Percentiles rank a stretch among this genome's conserved stretches.
These are phyloP conservation scores for Trifolium pratense DNA, from an alignment of 306 rosid genomes.

Conservation along the genomic window DNA sequence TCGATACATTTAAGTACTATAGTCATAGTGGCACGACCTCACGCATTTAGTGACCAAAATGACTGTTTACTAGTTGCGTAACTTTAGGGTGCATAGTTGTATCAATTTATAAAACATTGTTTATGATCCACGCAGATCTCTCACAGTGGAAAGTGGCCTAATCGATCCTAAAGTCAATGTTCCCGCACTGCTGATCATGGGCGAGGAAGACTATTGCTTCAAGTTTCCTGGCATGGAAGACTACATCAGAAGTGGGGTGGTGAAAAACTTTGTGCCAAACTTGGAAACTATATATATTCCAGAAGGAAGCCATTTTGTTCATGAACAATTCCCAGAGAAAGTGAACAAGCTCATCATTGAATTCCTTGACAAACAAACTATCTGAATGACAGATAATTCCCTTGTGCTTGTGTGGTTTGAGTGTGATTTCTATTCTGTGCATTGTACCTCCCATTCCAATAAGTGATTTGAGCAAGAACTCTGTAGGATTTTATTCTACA, in stretches of 20 bases:
- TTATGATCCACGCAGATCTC: slow-evolving; percentile 38
- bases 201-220: slow-evolving; percentile 57
- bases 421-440: slow-evolving; percentile 8
- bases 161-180: slow-evolving; percentile 52
- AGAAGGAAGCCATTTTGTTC: slow-evolving; percentile 66
- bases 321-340: slow-evolving; percentile 61
- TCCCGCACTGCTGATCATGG: slow-evolving; percentile 60
- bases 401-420: not conserved
- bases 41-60: not conserved
- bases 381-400: slow-evolving; percentile 16
- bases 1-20: not conserved
- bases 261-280: slow-evolving; percentile 57
- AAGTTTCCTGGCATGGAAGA: slow-evolving; percentile 64
- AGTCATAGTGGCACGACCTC: not conserved
- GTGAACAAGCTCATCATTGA: slow-evolving; percentile 58
- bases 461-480: not conserved
- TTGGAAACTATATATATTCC: slow-evolving; percentile 50
- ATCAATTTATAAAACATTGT: not conserved
- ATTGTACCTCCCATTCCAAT: not conserved
- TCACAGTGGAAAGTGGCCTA: slow-evolving; percentile 49
- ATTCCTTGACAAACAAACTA: slow-evolving; percentile 54
- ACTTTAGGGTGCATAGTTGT: not conserved
- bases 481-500: not conserved
- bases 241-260: slow-evolving; percentile 49
- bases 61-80: no score